These are phyloP conservation scores for Castanospermum australe DNA, from an alignment of 306 rosid genomes.

Conservation along the genomic window DNA sequence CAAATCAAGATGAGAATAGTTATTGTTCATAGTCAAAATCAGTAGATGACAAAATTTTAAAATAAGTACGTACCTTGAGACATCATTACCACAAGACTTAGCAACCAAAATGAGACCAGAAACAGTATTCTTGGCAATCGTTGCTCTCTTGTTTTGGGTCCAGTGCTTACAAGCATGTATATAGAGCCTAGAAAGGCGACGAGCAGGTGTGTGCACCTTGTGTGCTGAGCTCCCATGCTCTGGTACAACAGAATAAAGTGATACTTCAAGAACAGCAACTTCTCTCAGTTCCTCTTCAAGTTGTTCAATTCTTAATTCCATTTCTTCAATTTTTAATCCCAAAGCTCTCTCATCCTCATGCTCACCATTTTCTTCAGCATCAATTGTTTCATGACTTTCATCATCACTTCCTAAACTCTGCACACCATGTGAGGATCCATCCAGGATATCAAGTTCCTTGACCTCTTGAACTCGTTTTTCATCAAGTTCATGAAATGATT, in stretches of 20 bases:
- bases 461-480: slow-evolving; percentile 49
- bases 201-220: slow-evolving; percentile 97
- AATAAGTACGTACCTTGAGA: slow-evolving; percentile 65
- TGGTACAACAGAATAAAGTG: slow-evolving; percentile 87
- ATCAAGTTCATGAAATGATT: slow-evolving; percentile 62
- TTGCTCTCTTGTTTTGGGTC: slow-evolving; percentile 65
- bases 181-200: slow-evolving; percentile 91
- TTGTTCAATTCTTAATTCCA: slow-evolving; percentile 76
- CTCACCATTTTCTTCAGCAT: slow-evolving; percentile 52
- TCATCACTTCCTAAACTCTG: slow-evolving; percentile 43
- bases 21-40: slow-evolving; percentile 18
- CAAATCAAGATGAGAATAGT: slow-evolving; percentile 22
- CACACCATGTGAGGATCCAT: slow-evolving; percentile 54
- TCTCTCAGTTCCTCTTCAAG: slow-evolving; percentile 96
- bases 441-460: slow-evolving; percentile 46
- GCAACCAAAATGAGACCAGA: slow-evolving; percentile 92
- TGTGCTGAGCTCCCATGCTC: slow-evolving; percentile 98
- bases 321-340: slow-evolving; percentile 64
- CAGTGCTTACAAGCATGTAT: slow-evolving; percentile 87
- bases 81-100: slow-evolving; percentile 94
- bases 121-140: slow-evolving; percentile 71
- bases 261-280: slow-evolving; percentile 97
- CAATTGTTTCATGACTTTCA: slow-evolving; percentile 35
- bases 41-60: neutral
- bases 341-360: slow-evolving; percentile 34